Evolutionary conservation across 1,284 basidiomycete genomes (phyloP).

Genomic region (Athelia sp.): DNA sequence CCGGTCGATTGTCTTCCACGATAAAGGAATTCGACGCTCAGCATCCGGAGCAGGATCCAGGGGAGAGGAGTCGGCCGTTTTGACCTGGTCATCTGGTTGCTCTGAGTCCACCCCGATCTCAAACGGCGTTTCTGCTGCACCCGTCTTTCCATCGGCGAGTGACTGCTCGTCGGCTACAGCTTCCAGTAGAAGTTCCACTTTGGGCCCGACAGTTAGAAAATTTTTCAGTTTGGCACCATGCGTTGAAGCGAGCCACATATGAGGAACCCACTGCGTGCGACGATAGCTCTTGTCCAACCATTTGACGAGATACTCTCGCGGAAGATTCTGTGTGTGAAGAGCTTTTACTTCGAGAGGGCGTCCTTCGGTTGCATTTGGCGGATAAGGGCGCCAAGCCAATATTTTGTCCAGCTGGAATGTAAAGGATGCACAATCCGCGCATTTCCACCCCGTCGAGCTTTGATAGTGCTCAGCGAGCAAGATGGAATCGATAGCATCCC

Average conservation of each 20-base stretch:
- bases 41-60: constrained; percentile 49
- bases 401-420: constrained; percentile 77
- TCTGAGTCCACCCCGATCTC: constrained; percentile 26
- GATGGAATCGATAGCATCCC: constrained; percentile 25
- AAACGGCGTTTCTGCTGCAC: constrained; percentile 25
- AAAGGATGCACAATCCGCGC: constrained; percentile 77
- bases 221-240: constrained; percentile 61
- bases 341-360: constrained; percentile 35
- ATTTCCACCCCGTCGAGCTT: constrained; percentile 60
- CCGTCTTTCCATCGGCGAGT: constrained; percentile 25
- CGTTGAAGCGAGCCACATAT: constrained; percentile 78
- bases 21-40: constrained; percentile 61
- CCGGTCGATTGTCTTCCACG: constrained; percentile 79
- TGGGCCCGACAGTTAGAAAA: constrained; percentile 70
- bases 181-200: constrained; percentile 58
- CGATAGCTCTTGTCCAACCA: constrained; percentile 77
- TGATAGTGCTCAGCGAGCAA: constrained; percentile 66
- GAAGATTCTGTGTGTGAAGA: constrained; percentile 56
- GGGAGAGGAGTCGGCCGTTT: constrained; percentile 19
- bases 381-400: constrained; percentile 85
- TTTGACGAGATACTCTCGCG: constrained; percentile 88
- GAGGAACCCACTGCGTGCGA: constrained; percentile 82
- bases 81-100: constrained; percentile 22
- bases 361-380: constrained; percentile 53
- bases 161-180: constrained; percentile 29